A percentile compares a stretch with the other conserved stretches of the same genome.
Conservation (phyloP, 805 yeast genomes). For the Metschnikowia drakensbergensis region DNA sequence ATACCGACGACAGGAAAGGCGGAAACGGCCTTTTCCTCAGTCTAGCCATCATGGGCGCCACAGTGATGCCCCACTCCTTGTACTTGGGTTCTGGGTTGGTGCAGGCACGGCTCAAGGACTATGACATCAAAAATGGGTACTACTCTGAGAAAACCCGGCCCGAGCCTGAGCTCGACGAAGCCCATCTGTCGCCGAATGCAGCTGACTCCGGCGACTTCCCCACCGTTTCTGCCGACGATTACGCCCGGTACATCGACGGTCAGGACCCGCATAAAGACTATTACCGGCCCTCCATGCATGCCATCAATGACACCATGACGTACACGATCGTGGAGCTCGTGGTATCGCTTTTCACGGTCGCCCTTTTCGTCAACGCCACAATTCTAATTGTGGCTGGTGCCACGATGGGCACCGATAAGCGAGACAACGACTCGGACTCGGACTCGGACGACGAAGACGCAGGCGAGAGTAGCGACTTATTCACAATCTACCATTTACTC, state of each 20-base stretch:
- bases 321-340: conserved; percentile 81
- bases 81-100: conserved; percentile 85
- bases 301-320: conserved; percentile 73
- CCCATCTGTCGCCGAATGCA: not conserved
- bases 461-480: conserved; percentile 61
- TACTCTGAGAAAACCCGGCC: conserved; percentile 27
- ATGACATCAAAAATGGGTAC: conserved; percentile 61
- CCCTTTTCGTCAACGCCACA: conserved; percentile 88
- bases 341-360: conserved; percentile 78
- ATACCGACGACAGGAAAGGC: conserved; percentile 20
- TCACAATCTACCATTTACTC: conserved; percentile 72
- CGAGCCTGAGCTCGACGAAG: not conserved
- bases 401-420: conserved; percentile 45
- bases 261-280: conserved; percentile 21
- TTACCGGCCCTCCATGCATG: conserved; percentile 73
- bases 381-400: conserved; percentile 91
- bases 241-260: conserved; percentile 10
- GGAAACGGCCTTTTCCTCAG: conserved; percentile 66
- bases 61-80: conserved; percentile 91
- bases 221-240: conserved; percentile 8
- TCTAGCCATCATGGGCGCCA: conserved; percentile 86
- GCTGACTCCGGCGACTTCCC: conserved; percentile 2
- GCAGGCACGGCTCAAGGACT: conserved; percentile 77
- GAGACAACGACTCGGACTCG: conserved; percentile 19
- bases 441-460: conserved; percentile 29